Evolutionary conservation across 352 stramenopile species (phyloP).

Genomic region (Phytopythium chamaehyphon): DNA sequence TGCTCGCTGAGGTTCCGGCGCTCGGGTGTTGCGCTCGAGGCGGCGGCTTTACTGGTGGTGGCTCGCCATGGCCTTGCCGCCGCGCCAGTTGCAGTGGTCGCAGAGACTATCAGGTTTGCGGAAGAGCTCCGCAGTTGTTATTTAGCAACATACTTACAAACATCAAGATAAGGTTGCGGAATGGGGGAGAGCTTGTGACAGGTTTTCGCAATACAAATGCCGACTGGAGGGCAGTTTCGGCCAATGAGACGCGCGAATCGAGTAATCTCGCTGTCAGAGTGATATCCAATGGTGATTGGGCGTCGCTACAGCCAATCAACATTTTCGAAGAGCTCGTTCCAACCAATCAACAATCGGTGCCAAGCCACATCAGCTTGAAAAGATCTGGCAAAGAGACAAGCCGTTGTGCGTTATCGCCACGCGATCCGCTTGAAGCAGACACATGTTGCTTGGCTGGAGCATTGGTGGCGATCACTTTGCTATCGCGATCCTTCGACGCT

Average conservation of each 20-base stretch:
- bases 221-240: conserved; percentile 5
- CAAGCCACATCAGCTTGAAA: conserved; percentile 1
- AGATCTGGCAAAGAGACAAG: neutral
- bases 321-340: neutral
- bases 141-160: neutral
- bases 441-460: too few species aligned
- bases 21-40: conserved; percentile 1
- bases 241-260: conserved; percentile 4
- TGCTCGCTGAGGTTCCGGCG: conserved; percentile 10
- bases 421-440: too few species aligned
- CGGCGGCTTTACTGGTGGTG: too few species aligned
- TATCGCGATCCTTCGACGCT: too few species aligned
- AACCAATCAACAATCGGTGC: neutral
- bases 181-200: conserved; percentile 3
- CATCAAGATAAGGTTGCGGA: conserved; percentile 4
- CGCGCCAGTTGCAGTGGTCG: conserved; percentile 1
- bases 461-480: too few species aligned
- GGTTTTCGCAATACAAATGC: conserved; percentile 2
- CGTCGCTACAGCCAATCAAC: neutral
- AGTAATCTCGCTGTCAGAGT: neutral
- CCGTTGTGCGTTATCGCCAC: too few species aligned
- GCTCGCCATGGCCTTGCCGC: neutral
- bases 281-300: conserved; percentile 4
- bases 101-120: neutral
- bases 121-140: conserved; percentile 1